A percentile compares a stretch with the other conserved stretches of the same genome.
phyloP scores from a whole-genome alignment of 1,139 yeast species.

The Citeromyces siamensis region DNA sequence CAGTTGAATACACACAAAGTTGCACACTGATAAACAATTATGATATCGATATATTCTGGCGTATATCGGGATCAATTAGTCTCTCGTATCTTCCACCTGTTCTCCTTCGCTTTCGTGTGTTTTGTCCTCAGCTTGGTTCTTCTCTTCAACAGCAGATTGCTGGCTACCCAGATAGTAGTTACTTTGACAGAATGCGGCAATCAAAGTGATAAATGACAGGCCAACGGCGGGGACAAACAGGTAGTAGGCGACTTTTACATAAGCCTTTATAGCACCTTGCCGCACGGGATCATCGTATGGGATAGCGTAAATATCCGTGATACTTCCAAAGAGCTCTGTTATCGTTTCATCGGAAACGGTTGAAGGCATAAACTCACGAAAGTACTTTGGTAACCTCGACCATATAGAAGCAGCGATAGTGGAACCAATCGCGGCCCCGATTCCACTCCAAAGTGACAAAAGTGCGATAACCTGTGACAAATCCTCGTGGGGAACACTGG shows the following conservation, averaged over 20 bases:
- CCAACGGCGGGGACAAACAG: constrained; percentile 18
- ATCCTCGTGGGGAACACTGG: constrained; percentile 31
- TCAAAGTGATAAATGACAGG: constrained; percentile 16
- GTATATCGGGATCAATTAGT: too few relatives aligned
- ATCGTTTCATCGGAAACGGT: constrained; percentile 12
- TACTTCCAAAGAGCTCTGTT: constrained; percentile 12
- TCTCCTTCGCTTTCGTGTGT: too few relatives aligned
- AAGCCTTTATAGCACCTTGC: constrained; percentile 20
- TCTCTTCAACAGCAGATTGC: constrained; percentile 20
- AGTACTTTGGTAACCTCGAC: not conserved
- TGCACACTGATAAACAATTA: too few relatives aligned
- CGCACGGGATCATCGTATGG: constrained; percentile 17
- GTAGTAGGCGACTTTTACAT: constrained; percentile 15
- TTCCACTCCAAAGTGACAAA: constrained; percentile 4
- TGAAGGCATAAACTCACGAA: constrained; percentile 12
- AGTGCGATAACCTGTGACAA: constrained; percentile 11
- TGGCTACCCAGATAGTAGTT: constrained; percentile 22
- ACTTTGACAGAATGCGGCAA: constrained; percentile 20
- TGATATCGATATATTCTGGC: too few relatives aligned
- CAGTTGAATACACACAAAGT: too few relatives aligned
- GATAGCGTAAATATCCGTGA: constrained; percentile 12
- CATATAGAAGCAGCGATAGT: constrained; percentile 12
- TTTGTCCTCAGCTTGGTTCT: constrained; percentile 1
- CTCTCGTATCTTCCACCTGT: too few relatives aligned
- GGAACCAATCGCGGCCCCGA: constrained; percentile 3